Base-by-base conservation (phyloP, 2,329 filamentous ascomycete genomes). In the Cladophialophora yegresii region DNA sequence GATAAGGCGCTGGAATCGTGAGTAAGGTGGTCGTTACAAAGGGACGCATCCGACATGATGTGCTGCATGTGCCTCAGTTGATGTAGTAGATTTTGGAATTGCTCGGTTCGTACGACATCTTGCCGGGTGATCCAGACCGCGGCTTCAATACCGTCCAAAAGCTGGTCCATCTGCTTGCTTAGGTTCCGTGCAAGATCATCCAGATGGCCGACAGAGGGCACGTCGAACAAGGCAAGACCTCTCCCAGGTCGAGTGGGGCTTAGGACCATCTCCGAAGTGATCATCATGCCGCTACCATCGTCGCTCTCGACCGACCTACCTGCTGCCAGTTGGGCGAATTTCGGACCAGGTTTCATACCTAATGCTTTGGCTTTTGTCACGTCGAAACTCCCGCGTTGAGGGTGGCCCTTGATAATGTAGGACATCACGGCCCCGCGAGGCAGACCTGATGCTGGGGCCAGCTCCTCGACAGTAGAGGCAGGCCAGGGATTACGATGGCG, bases 211-310 rank as follows among this genome's bases (percentile, higher is more conserved):
- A 75, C 67, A 13, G 87, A 84, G 0, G 92, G 91, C 7, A 99
- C 76, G 70, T 98, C 93, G 47, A 96, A 80, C 7, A 99, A 82
- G 8, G 90, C 89, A 68, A 96, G 82, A 2, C 91, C 93, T 61
- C 82, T 85, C 10, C 92, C 92, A 5, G 84, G 82, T 61, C 87
- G 83, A 2, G 83, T 77, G 10, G 87, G 80, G 1, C 84, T 91
- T 58, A 99, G 73, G 1, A 98, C 92, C 88, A 96, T 95, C 0
- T 95, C 90, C 1, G 93, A 89, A 0, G 89, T 95, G 32, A 99
- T 85, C 0, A 83, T 84, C 6, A 80, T 82, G 28, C 33, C 22
- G 3, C 10, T 54, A 4, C 91, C 92, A 71, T 89, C 84, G 13
- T 81, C 78, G 26, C 85, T 87, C 59, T 80, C 77, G 1, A 95